Evolutionary conservation across 306 rosid species (phyloP), one percentile per base, ranked within the genome.

Genomic region (Dryas drummondii): DNA sequence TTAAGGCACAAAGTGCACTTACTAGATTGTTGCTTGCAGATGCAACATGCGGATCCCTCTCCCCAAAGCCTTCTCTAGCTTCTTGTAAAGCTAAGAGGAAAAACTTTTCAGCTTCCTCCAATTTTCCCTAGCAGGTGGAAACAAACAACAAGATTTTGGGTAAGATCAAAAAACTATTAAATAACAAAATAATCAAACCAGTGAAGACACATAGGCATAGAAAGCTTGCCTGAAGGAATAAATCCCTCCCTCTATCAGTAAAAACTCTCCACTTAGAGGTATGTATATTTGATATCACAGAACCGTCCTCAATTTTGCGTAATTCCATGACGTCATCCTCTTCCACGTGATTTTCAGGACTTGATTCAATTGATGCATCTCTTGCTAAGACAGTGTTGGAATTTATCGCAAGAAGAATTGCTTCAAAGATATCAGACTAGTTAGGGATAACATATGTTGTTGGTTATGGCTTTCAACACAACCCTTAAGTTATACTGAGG

Each of bases 211-310:
- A 10, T 17, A 70, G 15, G 50, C 60, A 22, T 3, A 60, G 9
- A 61, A 55, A 70, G 75, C 84, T 79, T 84, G 82, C 98, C 98
- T 91, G 79, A 71, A 86, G 72, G 71, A 87, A 91, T n/a, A 91
- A 74, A 6, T 88, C 93, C 72, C 90, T 86, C n/a, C 84, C 98
- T 72, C 80, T 74, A 87, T 91, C 97, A 0, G 98, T 94, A 80
- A 91, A 94, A 45, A 94, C 75, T 84, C 98, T 90, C 98, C 98
- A 94, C 85, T 94, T 94, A n/a, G 96, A 86, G 70, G 97, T 94
- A 80, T 94, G 98, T 83, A 75, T 55, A 84, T 94, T 94, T 76
- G 96, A 94, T 75, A 84, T 81, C n/a, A 91, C 83, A 76, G 91
- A 88, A 63, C 89, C 97, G 72, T 90, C 98, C 81, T 94, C 97